These are phyloP conservation scores for Diaporthe sp. DNA, from an alignment of 2,329 filamentous ascomycete species.

Conservation along the genomic window DNA sequence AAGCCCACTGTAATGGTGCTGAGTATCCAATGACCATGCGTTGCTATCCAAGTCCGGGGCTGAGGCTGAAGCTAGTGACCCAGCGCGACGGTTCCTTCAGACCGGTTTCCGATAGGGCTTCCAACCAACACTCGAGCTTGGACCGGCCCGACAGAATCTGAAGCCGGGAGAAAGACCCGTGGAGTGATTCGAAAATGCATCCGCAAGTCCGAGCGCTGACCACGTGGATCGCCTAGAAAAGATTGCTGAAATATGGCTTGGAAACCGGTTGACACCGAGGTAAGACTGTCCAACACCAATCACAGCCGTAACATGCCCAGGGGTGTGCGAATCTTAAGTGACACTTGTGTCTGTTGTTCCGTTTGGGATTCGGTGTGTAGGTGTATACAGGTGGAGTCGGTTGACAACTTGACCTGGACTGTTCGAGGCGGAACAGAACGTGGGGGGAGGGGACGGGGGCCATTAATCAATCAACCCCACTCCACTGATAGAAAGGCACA, in stretches of 20 bases:
- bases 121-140: background rate
- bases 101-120: background rate
- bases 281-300: background rate
- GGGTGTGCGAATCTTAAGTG: background rate
- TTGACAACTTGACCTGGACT: background rate
- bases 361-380: background rate
- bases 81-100: background rate
- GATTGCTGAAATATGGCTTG: background rate
- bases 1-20: background rate
- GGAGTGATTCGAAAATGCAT: background rate
- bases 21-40: background rate
- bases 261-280: background rate
- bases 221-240: background rate
- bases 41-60: background rate
- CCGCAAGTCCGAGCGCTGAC: background rate
- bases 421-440: background rate
- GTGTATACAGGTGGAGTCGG: background rate
- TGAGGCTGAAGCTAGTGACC: constrained; percentile 3
- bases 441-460: background rate
- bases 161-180: background rate
- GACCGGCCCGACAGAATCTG: background rate
- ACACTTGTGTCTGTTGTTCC: background rate
- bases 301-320: background rate
- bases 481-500: background rate
- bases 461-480: background rate